Percentiles rank a stretch among this genome's conserved stretches.
phyloP scores from a whole-genome alignment of 257 asterid genomes.

The Plantago major region DNA sequence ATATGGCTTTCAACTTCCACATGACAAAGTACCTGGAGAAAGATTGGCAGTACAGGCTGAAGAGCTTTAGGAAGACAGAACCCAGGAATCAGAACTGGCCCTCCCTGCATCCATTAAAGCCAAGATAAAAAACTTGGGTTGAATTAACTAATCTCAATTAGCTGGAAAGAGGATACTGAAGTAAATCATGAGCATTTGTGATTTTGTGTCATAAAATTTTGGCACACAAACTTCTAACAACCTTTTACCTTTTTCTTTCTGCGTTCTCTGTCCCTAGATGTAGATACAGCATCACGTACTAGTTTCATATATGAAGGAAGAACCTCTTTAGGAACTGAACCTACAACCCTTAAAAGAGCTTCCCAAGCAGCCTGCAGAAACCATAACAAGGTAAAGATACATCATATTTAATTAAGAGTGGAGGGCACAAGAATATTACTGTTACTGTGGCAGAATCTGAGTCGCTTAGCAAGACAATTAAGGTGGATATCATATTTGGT shows the following conservation, averaged over 20 bases:
- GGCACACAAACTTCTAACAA: slow-evolving; percentile 16
- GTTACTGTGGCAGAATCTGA: slow-evolving; percentile 68
- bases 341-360: slow-evolving; percentile 80
- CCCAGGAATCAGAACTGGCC: slow-evolving; percentile 90
- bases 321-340: slow-evolving; percentile 85
- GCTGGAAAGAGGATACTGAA: background rate
- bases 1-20: background rate
- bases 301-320: slow-evolving; percentile 88
- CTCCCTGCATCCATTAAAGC: slow-evolving; percentile 55
- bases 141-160: background rate
- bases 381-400: slow-evolving; percentile 17
- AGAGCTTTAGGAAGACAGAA: slow-evolving; percentile 96
- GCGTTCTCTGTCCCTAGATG: slow-evolving; percentile 93
- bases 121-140: slow-evolving; percentile 10
- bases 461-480: slow-evolving; percentile 82
- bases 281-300: slow-evolving; percentile 98
- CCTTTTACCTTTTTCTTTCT: slow-evolving; percentile 69
- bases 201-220: slow-evolving; percentile 14
- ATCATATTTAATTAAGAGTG: slow-evolving; percentile 14
- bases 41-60: slow-evolving; percentile 85
- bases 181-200: background rate
- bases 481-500: slow-evolving; percentile 82
- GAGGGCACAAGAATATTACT: slow-evolving; percentile 36
- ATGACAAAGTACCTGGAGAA: slow-evolving; percentile 67
- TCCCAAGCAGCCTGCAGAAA: slow-evolving; percentile 84